These are phyloP conservation scores for Amanita brunnescens DNA, from an alignment of 768 basidiomycete species.

Conservation along the genomic window DNA sequence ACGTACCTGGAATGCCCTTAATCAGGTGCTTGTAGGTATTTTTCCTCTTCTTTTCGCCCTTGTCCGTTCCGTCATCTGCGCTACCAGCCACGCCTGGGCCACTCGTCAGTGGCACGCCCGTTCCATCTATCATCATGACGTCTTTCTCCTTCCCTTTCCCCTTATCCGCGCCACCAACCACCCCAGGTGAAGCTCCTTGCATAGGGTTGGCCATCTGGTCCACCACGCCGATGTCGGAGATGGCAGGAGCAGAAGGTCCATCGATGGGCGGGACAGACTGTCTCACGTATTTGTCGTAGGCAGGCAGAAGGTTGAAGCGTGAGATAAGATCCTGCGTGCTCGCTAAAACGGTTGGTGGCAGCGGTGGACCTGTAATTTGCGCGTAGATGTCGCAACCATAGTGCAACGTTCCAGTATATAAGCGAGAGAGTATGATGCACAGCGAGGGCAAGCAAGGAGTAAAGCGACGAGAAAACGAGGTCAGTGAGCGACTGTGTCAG, in stretches of 20 bases:
- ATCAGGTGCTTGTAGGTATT: conserved; percentile 72
- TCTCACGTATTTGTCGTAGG: conserved; percentile 82
- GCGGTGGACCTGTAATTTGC: conserved; percentile 23
- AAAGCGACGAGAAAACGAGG: conserved; percentile 1
- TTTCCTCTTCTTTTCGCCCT: conserved; percentile 65
- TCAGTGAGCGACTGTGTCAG: neutral
- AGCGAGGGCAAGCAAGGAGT: neutral
- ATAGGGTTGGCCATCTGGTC: conserved; percentile 1
- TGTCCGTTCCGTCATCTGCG: conserved; percentile 45
- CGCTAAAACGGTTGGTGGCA: conserved; percentile 41
- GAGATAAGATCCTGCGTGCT: conserved; percentile 77
- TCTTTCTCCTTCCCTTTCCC: conserved; percentile 44
- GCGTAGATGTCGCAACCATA: neutral
- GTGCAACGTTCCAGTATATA: neutral
- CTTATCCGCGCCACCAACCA: conserved; percentile 27
- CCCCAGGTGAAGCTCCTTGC: neutral
- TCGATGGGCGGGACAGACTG: conserved; percentile 31
- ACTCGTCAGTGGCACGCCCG: conserved; percentile 25
- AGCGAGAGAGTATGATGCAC: neutral
- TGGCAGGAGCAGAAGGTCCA: conserved; percentile 1
- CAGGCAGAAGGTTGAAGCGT: conserved; percentile 58
- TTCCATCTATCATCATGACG: conserved; percentile 14
- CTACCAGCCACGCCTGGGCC: conserved; percentile 36
- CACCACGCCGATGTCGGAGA: neutral
- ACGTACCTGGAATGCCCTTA: conserved; percentile 63